Evolutionary conservation across 2,329 filamentous ascomycete genomes (phyloP).

Genomic region (Lojkania enalia): DNA sequence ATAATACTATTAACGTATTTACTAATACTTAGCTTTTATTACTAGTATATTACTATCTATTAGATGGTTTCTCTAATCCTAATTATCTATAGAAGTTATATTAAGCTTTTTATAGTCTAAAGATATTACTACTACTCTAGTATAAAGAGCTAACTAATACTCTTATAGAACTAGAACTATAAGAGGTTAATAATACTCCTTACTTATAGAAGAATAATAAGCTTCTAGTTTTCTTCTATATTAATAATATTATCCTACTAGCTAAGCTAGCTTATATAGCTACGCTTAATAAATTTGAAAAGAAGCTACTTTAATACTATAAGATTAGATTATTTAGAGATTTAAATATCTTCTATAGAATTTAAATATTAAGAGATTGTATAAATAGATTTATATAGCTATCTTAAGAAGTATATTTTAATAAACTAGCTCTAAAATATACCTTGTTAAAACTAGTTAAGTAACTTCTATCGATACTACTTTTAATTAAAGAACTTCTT

Average conservation of each 20-base stretch:
- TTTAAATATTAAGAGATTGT: slow-evolving; percentile 6
- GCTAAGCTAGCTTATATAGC: background rate
- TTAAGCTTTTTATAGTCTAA: slow-evolving; percentile 19
- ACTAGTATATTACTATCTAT: slow-evolving; percentile 12
- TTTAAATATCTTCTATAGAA: slow-evolving; percentile 6
- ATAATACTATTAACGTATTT: slow-evolving; percentile 13
- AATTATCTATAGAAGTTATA: slow-evolving; percentile 7
- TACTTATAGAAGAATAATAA: slow-evolving; percentile 7
- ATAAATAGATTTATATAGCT: slow-evolving; percentile 9
- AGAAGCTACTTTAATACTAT: background rate
- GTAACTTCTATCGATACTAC: background rate
- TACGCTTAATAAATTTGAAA: slow-evolving; percentile 4
- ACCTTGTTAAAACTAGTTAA: background rate
- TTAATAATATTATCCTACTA: slow-evolving; percentile 1
- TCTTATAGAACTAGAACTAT: slow-evolving; percentile 5
- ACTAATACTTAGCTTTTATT: too few relatives aligned
- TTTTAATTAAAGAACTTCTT: slow-evolving; percentile 1
- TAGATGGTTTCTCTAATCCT: slow-evolving; percentile 11
- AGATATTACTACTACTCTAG: slow-evolving; percentile 15
- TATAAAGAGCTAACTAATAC: slow-evolving; percentile 7
- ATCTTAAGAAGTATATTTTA: slow-evolving; percentile 11
- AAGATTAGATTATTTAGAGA: slow-evolving; percentile 5
- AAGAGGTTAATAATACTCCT: slow-evolving; percentile 2
- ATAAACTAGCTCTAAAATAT: slow-evolving; percentile 11
- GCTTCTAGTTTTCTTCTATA: slow-evolving; percentile 10